Evolutionary conservation across 371 early-diverging fungal genomes (phyloP), one percentile per base, ranked within the genome.

Genomic region (Apophysomyces variabilis): DNA sequence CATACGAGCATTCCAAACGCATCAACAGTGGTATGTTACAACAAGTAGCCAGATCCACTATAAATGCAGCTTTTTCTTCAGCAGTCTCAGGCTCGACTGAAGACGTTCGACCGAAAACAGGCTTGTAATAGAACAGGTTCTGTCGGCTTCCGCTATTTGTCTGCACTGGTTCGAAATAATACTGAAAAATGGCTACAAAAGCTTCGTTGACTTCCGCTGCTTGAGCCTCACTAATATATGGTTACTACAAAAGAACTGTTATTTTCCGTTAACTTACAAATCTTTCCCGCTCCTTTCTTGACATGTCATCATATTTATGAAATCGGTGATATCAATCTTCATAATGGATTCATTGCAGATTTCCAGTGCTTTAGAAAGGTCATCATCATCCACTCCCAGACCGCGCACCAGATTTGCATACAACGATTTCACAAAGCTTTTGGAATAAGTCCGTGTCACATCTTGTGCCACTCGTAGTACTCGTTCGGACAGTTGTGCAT

Each of bases 261-360:
- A 38, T 21, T 21, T 50, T 45, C 16, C 26, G 26, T 38, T 9
- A 7, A n/a, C 57, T 62, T 83, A 84, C 86, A 80, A 69, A 21
- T 79, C 69, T 36, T 61, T 58, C 1, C 74, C 74, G 14, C 72
- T 65, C 32, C 79, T 72, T 43, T 78, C 68, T 56, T 79, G 80
- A 61, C 83, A 78, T 9, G 84, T 75, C 68, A 83, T 75, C 0
- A 86, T 85, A 65, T 92, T 91, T 6, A 93, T 67, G 71, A 88
- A 92, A 1, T 79, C 85, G 1, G 93, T 92, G 13, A 92, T 83
- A 73, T 92, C 89, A 44, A 93, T 85, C 37, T 90, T 87, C 67
- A 92, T 83, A 6, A 72, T 65, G 0, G 86, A 82, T 57, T 90
- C 85, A 36, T 82, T 76, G 59, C 92, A 91, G 3, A 85, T 74